These are phyloP conservation scores for Penicillium sp. DNA, from an alignment of 2,329 filamentous ascomycete genomes.

Conservation along the genomic window DNA sequence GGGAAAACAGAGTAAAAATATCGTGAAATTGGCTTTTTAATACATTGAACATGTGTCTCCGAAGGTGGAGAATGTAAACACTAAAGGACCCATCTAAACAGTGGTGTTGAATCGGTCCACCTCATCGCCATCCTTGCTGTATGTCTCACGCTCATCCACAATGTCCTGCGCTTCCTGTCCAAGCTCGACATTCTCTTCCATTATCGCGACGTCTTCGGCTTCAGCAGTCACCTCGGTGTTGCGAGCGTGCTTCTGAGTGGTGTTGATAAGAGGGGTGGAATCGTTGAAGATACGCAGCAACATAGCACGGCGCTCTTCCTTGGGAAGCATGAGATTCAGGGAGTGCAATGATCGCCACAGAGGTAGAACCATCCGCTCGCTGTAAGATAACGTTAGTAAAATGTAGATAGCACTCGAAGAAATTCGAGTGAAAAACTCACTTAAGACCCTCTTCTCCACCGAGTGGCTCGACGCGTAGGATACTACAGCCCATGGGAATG, in stretches of 20 bases:
- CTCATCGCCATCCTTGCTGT: slow-evolving; percentile 46
- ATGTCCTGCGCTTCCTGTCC: slow-evolving; percentile 44
- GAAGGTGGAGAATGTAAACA: slow-evolving; percentile 4
- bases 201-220: slow-evolving; percentile 39
- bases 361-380: slow-evolving; percentile 82
- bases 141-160: slow-evolving; percentile 44
- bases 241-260: slow-evolving; percentile 31
- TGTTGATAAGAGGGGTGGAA: slow-evolving; percentile 75
- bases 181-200: slow-evolving; percentile 40
- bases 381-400: slow-evolving; percentile 28
- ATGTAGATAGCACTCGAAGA: not conserved
- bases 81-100: slow-evolving; percentile 33
- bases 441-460: slow-evolving; percentile 60
- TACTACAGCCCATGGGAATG: slow-evolving; percentile 86
- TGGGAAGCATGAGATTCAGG: slow-evolving; percentile 95
- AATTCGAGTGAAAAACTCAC: slow-evolving; percentile 29
- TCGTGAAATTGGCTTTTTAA: slow-evolving; percentile 20
- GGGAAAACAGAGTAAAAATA: not conserved
- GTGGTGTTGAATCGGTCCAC: slow-evolving; percentile 50
- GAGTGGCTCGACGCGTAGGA: slow-evolving; percentile 77
- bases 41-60: slow-evolving; percentile 13
- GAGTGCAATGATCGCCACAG: slow-evolving; percentile 91
- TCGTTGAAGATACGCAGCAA: slow-evolving; percentile 89
- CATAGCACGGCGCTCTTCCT: slow-evolving; percentile 93
- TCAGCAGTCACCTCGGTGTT: slow-evolving; percentile 22